Base-by-base conservation (phyloP, 176 grass and related monocot species). In the Canna indica region DNA sequence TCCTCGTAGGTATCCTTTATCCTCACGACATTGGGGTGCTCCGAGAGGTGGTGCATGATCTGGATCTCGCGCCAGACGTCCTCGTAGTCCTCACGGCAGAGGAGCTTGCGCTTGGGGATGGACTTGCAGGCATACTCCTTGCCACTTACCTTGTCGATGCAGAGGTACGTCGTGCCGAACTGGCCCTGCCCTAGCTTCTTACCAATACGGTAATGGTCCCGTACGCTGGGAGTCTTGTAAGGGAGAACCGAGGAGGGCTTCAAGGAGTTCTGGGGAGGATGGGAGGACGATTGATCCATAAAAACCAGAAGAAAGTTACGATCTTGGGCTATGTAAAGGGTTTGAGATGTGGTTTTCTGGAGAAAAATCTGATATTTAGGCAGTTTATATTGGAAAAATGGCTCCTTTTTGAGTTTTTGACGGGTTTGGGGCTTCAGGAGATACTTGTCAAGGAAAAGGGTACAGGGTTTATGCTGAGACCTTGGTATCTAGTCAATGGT, bases 101-200 rank as follows among this genome's bases (percentile, higher is more conserved):
- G 85, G 47, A 96, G 88, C 85, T 96, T 96, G 70, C 91, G 81
- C 81, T 96, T 96, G 75, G 91, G 88, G 76, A 91, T 96, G 67
- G 91, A 96, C 71, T 96, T 96, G 88, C 91, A 96, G 22, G 91
- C 91, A 72, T 88, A 96, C 73, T 91, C 76, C 46, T 42, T 50
- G 67, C 85, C 88, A 47, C 86, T 76, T 16, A 79, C 75, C 74
- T 96, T 96, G 56, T 67, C 81, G 33, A 86, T 84, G 85, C 92
- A 96, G 77, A 89, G 75, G 74, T 96, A 96, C 66, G 92, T 96
- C 38, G 92, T 96, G 70, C 92, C 92, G 68, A 96, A 96, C 79
- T 91, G 88, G 32, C 92, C 92, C 83, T 96, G 92, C 48, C 92
- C 92, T 3, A 96, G 83, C 88, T 96, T 96, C 81, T 91, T 96